phyloP scores from a whole-genome alignment of 2,329 filamentous ascomycete species.

The Penicillium oxalicum region DNA sequence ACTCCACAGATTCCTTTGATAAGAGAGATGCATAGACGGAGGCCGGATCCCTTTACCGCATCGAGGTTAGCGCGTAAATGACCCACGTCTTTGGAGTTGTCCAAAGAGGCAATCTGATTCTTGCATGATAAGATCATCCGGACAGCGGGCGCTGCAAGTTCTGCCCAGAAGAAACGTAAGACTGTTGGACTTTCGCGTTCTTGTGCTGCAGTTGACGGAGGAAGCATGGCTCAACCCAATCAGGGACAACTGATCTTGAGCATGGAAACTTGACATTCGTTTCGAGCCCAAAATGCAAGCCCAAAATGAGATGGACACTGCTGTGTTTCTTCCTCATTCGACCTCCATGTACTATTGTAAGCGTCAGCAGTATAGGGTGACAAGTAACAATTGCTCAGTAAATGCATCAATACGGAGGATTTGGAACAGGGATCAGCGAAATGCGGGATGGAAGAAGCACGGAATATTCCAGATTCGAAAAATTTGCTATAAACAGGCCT shows the following conservation, averaged over 20 bases:
- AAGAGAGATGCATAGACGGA: slow-evolving; percentile 22
- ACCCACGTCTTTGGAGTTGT: neutral
- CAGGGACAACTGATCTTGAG: neutral
- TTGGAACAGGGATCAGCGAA: no score
- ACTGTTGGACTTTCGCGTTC: no score
- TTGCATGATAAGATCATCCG: slow-evolving; percentile 5
- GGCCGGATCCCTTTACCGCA: slow-evolving; percentile 56
- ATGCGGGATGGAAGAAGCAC: no score
- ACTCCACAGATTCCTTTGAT: slow-evolving; percentile 7
- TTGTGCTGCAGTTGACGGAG: no score
- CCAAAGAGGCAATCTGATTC: slow-evolving; percentile 19
- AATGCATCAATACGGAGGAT: no score
- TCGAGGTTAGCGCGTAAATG: slow-evolving; percentile 38
- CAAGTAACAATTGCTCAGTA: no score
- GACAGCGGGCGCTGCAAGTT: no score
- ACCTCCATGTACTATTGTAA: no score
- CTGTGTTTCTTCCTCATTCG: no score
- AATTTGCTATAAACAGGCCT: slow-evolving; percentile 3
- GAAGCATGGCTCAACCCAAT: no score
- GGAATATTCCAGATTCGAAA: neutral
- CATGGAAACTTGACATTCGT: neutral
- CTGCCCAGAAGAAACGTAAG: no score
- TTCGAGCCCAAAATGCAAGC: neutral
- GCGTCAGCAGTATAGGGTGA: no score
- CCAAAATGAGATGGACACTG: neutral